Evolutionary conservation across 83 land plant genomes (phyloP), one percentile per base, ranked within the genome.

Genomic region (Isoetes engelmannii): DNA sequence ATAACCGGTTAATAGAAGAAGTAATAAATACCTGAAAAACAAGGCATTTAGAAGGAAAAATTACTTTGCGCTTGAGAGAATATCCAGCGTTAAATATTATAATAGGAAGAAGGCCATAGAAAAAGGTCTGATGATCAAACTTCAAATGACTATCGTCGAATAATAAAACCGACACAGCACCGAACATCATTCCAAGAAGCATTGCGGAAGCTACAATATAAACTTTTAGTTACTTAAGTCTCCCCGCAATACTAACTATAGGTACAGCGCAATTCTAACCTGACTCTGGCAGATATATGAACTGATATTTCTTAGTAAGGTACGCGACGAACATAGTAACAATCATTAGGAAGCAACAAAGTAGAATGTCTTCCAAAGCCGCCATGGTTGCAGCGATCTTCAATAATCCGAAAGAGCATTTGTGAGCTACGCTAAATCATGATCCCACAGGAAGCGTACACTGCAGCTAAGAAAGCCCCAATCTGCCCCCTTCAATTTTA

Each of bases 41-140:
- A 8, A 6, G 17, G 17, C 9, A 18, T 6, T 9, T 59, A 18
- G 7, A 7, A 59, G 7, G 17, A 7, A 18, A 59, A 6, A 18
- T 18, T 9, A 59, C 62, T 18, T 59, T 59, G 9, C 17, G 7
- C 18, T 59, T 59, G 15, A 59, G 17, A 18, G 62, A 59, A 18
- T 59, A 59, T 8, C 62, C 62, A 59, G 62, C 62, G 18, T 59
- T 59, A 18, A 59, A 59, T 12, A 59, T 59, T 12, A 59, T 59
- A 17, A 59, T 59, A 9, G 62, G 62, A 59, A 59, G 62, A 12
- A 59, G 62, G 17, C 62, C 10, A 18, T 59, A 59, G 62, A 59
- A 59, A 18, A 59, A 59, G 18, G 62, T 18, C 17, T 59, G 62
- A 59, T 59, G 10, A 59, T 59, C 62, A 59, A 59, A 59, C 17